Conservation (phyloP, 1,139 yeast genomes). For the Zygoascus hellenicus region DNA sequence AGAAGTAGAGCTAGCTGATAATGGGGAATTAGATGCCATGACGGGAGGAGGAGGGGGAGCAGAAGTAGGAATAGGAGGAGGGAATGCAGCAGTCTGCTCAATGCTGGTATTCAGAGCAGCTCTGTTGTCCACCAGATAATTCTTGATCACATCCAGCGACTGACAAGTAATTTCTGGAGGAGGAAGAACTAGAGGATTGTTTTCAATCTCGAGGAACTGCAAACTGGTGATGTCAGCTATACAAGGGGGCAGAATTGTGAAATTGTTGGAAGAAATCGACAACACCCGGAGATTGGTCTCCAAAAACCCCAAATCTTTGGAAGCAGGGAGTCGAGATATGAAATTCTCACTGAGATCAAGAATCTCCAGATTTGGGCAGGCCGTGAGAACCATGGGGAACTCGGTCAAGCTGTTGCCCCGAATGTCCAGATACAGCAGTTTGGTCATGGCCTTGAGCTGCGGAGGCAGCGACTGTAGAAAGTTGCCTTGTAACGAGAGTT, state of each 20-base stretch:
- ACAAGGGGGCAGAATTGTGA: constrained; percentile 53
- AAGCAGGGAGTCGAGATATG: constrained; percentile 40
- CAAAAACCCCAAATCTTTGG: constrained; percentile 37
- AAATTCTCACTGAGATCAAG: constrained; percentile 62
- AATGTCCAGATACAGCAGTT: constrained; percentile 58
- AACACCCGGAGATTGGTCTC: constrained; percentile 41
- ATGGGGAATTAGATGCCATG: neutral
- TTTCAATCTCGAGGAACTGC: constrained; percentile 61
- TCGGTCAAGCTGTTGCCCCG: constrained; percentile 52
- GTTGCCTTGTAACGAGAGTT: constrained; percentile 52
- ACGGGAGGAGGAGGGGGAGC: constrained; percentile 13
- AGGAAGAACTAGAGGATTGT: constrained; percentile 57
- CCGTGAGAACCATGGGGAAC: constrained; percentile 45
- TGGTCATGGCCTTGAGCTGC: constrained; percentile 42
- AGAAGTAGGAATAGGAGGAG: constrained; percentile 3
- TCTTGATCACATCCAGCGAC: constrained; percentile 52
- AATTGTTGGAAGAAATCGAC: constrained; percentile 56
- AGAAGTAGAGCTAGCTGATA: constrained; percentile 8
- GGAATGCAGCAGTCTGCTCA: constrained; percentile 4
- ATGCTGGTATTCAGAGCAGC: constrained; percentile 12
- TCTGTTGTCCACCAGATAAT: constrained; percentile 33
- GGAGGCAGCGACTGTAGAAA: constrained; percentile 45
- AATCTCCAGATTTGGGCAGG: constrained; percentile 49
- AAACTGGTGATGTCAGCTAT: constrained; percentile 49
- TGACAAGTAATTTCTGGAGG: constrained; percentile 37